A percentile compares a stretch with the other conserved stretches of the same genome.
Conservation (phyloP, 768 basidiomycete species). For the Podaxis rugospora region DNA sequence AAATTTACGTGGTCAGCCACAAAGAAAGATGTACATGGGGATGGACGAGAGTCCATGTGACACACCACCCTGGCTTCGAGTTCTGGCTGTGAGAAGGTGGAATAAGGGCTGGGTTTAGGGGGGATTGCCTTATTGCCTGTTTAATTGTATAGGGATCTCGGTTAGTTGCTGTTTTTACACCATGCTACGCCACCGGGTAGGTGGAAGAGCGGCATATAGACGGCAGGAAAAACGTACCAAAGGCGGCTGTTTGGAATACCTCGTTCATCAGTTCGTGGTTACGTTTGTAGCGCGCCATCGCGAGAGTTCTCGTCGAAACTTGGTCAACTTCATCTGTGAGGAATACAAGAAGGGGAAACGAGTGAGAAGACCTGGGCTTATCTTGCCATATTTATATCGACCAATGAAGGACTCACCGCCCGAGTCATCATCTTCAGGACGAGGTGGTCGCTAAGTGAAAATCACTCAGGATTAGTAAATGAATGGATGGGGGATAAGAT, state of each 20-base stretch:
- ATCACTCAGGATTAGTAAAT: neutral
- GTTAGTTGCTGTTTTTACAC: neutral
- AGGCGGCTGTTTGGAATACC: slow-evolving; percentile 72
- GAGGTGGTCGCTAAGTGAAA: slow-evolving; percentile 29
- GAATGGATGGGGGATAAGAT: neutral
- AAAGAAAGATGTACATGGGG: neutral
- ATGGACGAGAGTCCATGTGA: slow-evolving; percentile 8
- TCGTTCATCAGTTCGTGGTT: slow-evolving; percentile 87
- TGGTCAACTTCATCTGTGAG: slow-evolving; percentile 57
- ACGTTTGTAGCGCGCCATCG: slow-evolving; percentile 66
- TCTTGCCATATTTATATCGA: neutral
- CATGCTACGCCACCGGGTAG: neutral
- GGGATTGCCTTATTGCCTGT: slow-evolving; percentile 42
- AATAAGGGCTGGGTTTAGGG: slow-evolving; percentile 43
- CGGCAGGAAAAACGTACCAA: slow-evolving; percentile 32
- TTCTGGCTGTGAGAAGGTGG: slow-evolving; percentile 55
- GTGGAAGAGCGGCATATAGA: neutral
- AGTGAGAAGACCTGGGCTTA: neutral
- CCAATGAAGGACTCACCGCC: slow-evolving; percentile 38
- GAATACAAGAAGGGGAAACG: neutral
- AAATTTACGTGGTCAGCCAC: neutral
- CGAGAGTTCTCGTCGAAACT: slow-evolving; percentile 69
- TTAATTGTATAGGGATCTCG: neutral
- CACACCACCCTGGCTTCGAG: slow-evolving; percentile 54
- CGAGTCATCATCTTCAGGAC: slow-evolving; percentile 58